Percentiles rank a stretch among this genome's conserved stretches.
Conservation (phyloP, 129 eudicot species). For the Flaveria ramosissima region DNA sequence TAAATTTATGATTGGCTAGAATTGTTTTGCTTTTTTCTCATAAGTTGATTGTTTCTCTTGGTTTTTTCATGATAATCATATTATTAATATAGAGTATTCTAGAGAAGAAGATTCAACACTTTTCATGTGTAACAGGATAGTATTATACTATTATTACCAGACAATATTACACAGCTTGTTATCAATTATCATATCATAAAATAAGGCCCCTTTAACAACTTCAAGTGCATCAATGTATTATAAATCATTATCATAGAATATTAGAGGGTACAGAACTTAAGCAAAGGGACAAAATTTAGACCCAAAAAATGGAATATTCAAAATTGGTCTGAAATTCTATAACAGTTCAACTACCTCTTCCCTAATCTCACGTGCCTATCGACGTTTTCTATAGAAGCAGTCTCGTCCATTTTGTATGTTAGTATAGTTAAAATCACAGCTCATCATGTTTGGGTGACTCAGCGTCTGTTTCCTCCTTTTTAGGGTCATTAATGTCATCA, state of each 20-base stretch:
- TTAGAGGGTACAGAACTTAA: slow-evolving; percentile 23
- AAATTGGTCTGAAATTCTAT: slow-evolving; percentile 29
- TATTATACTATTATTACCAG: not conserved
- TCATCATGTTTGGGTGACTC: slow-evolving; percentile 70
- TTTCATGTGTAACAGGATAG: not conserved
- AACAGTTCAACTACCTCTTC: slow-evolving; percentile 35
- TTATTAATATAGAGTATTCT: too few relatives aligned
- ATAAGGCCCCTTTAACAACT: not conserved
- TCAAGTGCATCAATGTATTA: too few relatives aligned
- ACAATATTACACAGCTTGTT: not conserved
- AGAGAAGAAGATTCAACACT: too few relatives aligned
- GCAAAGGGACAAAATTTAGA: slow-evolving; percentile 28
- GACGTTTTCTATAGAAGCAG: slow-evolving; percentile 27
- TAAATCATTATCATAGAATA: not conserved
- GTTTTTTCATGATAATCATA: too few relatives aligned
- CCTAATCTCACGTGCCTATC: slow-evolving; percentile 35
- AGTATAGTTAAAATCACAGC: slow-evolving; percentile 49
- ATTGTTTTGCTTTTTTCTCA: too few relatives aligned
- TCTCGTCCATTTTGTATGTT: slow-evolving; percentile 27
- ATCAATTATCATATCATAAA: not conserved
- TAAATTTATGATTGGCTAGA: too few relatives aligned
- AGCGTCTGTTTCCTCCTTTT: slow-evolving; percentile 34
- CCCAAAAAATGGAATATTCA: slow-evolving; percentile 32
- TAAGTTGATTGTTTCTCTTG: too few relatives aligned
- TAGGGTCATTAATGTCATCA: slow-evolving; percentile 39